These are phyloP conservation scores for Tuber umbilicatum DNA, from an alignment of 495 filamentous ascomycete genomes.

Conservation along the genomic window DNA sequence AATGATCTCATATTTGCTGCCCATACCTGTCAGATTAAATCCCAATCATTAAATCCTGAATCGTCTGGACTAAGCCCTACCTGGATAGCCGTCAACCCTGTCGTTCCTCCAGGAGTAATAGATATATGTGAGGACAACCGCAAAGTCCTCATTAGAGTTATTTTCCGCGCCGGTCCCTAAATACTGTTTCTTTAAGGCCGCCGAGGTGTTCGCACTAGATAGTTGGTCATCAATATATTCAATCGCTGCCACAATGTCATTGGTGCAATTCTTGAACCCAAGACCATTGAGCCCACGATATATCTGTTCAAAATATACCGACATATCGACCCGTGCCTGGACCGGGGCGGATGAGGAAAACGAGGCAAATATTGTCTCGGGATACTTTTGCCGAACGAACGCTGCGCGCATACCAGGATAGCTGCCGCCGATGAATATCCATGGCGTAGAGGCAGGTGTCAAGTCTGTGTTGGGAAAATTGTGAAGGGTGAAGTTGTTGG, in stretches of 20 bases:
- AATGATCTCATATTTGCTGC: slow-evolving; percentile 13
- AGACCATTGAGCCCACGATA: slow-evolving; percentile 51
- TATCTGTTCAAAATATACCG: slow-evolving; percentile 50
- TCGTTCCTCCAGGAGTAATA: slow-evolving; percentile 47
- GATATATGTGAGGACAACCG: slow-evolving; percentile 43
- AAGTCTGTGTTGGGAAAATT: slow-evolving; percentile 44
- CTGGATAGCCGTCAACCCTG: slow-evolving; percentile 13
- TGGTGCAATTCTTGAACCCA: slow-evolving; percentile 51
- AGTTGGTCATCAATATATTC: slow-evolving; percentile 50
- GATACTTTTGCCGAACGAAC: slow-evolving; percentile 52
- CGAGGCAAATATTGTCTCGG: slow-evolving; percentile 51
- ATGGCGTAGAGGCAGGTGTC: slow-evolving; percentile 49
- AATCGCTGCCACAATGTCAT: slow-evolving; percentile 50
- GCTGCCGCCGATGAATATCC: slow-evolving; percentile 56
- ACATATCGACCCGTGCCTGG: slow-evolving; percentile 54
- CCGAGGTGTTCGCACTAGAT: slow-evolving; percentile 41
- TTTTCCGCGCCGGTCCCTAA: slow-evolving; percentile 49
- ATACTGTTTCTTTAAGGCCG: slow-evolving; percentile 49
- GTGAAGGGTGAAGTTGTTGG: slow-evolving; percentile 47
- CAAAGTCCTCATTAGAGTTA: slow-evolving; percentile 51
- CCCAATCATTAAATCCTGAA: background rate
- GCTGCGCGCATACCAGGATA: slow-evolving; percentile 55
- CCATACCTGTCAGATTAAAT: background rate
- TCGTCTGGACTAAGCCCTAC: slow-evolving; percentile 7
- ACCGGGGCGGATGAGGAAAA: slow-evolving; percentile 55